These are phyloP conservation scores for Biancaea sappan DNA, from an alignment of 306 rosid species.

Conservation along the genomic window DNA sequence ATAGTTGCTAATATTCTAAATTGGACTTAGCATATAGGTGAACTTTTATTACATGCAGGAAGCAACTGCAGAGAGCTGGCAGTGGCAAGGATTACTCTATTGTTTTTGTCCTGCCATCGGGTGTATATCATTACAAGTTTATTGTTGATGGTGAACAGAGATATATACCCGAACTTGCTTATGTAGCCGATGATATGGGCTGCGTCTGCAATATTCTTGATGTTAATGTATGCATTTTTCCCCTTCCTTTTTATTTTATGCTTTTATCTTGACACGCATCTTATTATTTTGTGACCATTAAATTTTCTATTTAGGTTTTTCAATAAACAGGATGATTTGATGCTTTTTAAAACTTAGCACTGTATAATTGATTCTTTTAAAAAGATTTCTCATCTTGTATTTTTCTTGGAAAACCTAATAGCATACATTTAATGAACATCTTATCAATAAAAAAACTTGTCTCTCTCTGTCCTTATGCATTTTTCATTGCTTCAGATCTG, in stretches of 20 bases:
- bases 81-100: slow-evolving; percentile 83
- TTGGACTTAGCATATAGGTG: slow-evolving; percentile 14
- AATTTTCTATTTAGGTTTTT: not conserved
- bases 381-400: not conserved
- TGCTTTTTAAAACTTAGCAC: not conserved
- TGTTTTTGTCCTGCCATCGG: slow-evolving; percentile 75
- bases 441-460: not conserved
- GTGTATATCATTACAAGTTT: slow-evolving; percentile 83
- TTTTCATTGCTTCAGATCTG: slow-evolving; percentile 14
- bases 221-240: slow-evolving; percentile 62
- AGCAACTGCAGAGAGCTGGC: slow-evolving; percentile 75
- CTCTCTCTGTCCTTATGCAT: slow-evolving; percentile 21
- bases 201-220: slow-evolving; percentile 79
- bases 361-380: not conserved
- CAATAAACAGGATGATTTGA: not conserved
- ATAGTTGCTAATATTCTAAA: slow-evolving; percentile 13
- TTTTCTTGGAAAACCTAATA: not conserved
- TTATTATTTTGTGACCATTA: not conserved
- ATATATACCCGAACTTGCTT: slow-evolving; percentile 79
- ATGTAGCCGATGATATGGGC: slow-evolving; percentile 74
- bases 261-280: slow-evolving; percentile 8
- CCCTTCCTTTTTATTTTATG: not conserved
- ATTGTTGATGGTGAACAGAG: slow-evolving; percentile 82
- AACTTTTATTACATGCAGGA: slow-evolving; percentile 56
- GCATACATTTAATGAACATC: not conserved